Evolutionary conservation across 2,329 filamentous ascomycete species (phyloP), one percentile per base, ranked within the genome.

Genomic region (Sphaerulina vaccinii): DNA sequence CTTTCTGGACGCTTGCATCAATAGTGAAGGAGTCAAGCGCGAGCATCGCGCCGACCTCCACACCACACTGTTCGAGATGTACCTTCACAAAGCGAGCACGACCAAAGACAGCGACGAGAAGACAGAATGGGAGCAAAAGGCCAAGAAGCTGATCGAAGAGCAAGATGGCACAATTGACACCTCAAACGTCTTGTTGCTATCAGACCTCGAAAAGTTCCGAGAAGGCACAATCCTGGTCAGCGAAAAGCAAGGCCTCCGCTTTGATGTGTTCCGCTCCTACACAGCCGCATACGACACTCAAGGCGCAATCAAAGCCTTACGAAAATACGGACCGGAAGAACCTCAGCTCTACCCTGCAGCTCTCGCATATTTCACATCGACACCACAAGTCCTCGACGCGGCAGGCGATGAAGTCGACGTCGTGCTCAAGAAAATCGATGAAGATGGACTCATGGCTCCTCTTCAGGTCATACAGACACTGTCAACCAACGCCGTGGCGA

Each of bases 1-100:
- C 13, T 99, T 99, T 67, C 77, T 99, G 0, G 92, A 99, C 71
- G 90, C 90, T 4, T 91, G 92, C 55, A 80, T 95, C 4, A 75
- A 84, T 43, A 85, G 90, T 52, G 77, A 84, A 16, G 79, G 81
- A 18, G 71, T 95, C n/a, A 83, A 83, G 16, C 78, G 87, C 29
- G 79, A 83, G 7, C 88, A 96, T 66, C 87, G 84, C 57, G 81
- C 86, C 1, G 95, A 99, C 68, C 78, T 99, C 13, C 93, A 93
- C 65, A 97, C 92, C 0, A 96, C 95, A 0, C 71, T 99, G 11
- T 97, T 99, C 66, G 95, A 99, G 70, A 97, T 99, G 87, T 99
- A 97, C 66, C 76, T 99, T 7, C 88, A 95, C 69, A 93, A 90
- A 62, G 88, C 92, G 18, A 87, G 84, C 55, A 87, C 84, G 53